Evolutionary conservation across 2,329 filamentous ascomycete species (phyloP).

Genomic region (Aureobasidium sp.): DNA sequence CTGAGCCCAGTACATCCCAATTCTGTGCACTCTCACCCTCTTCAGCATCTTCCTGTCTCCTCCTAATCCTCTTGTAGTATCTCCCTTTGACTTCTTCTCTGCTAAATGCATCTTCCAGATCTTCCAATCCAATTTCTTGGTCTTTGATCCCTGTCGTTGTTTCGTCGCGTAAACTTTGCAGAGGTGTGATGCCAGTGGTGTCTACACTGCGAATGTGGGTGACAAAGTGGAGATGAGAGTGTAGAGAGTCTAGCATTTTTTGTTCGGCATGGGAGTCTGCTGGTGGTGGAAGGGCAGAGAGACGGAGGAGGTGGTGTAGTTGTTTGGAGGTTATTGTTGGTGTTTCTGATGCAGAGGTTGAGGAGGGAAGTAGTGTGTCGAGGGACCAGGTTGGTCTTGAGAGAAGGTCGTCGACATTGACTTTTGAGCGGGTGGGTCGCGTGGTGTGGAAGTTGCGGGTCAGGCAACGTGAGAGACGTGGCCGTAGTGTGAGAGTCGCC

Average conservation of each 20-base stretch:
- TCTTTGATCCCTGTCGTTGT: constrained; percentile 47
- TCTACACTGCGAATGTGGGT: constrained; percentile 72
- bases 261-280: constrained; percentile 52
- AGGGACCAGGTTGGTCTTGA: constrained; percentile 72
- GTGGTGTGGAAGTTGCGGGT: not conserved
- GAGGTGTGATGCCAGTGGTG: constrained; percentile 61
- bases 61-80: constrained; percentile 40
- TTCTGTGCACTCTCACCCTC: constrained; percentile 43
- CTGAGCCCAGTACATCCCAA: constrained; percentile 63
- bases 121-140: constrained; percentile 50
- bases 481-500: not conserved
- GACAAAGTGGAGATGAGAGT: constrained; percentile 85
- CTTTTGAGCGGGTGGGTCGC: not conserved
- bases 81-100: constrained; percentile 54
- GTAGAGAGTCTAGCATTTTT: constrained; percentile 64
- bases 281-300: constrained; percentile 78
- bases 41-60: constrained; percentile 32
- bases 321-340: constrained; percentile 53
- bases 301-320: constrained; percentile 77
- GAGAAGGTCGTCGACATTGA: constrained; percentile 39
- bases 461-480: not conserved
- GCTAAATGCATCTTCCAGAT: constrained; percentile 47
- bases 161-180: constrained; percentile 76
- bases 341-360: constrained; percentile 14
- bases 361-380: constrained; percentile 15